Conservation (phyloP, 768 basidiomycete genomes). For the Amanita rubescens region DNA sequence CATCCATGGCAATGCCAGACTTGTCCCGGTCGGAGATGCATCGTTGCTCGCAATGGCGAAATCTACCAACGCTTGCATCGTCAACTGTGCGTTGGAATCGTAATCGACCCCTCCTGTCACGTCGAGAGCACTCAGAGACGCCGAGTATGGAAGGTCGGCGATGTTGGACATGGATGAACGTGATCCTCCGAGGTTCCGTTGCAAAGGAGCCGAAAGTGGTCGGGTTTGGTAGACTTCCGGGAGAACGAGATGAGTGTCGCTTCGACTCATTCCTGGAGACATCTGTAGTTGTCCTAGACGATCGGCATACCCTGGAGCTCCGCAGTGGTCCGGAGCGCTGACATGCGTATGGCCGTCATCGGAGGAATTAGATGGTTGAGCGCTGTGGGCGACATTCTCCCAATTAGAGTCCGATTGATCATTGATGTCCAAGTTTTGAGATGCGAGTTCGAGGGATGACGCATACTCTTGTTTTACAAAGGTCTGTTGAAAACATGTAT, state of each 20-base stretch:
- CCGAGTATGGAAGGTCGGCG: slow-evolving; percentile 4
- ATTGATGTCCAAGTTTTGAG: background rate
- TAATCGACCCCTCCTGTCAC: background rate
- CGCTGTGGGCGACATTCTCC: no score
- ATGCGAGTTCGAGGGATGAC: background rate
- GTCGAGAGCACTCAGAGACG: slow-evolving; percentile 5
- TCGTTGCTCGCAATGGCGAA: background rate
- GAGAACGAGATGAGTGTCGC: slow-evolving; percentile 7
- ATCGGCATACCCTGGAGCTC: background rate
- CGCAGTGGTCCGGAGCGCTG: slow-evolving; percentile 2
- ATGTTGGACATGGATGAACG: background rate
- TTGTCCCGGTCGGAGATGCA: background rate
- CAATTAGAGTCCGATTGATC: background rate
- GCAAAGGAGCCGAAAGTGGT: slow-evolving; percentile 1
- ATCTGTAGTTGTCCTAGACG: slow-evolving; percentile 4
- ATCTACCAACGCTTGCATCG: slow-evolving; percentile 3
- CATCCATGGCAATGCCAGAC: background rate
- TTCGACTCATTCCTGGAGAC: slow-evolving; percentile 8
- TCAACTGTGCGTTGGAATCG: background rate
- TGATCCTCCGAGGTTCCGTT: background rate
- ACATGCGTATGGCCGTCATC: slow-evolving; percentile 5
- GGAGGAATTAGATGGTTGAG: slow-evolving; percentile 1
- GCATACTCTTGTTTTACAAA: background rate
- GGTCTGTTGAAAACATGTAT: background rate
- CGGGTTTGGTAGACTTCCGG: slow-evolving; percentile 4